Conservation (phyloP, 148 eudicot genomes). For the Persicaria tinctoria region DNA sequence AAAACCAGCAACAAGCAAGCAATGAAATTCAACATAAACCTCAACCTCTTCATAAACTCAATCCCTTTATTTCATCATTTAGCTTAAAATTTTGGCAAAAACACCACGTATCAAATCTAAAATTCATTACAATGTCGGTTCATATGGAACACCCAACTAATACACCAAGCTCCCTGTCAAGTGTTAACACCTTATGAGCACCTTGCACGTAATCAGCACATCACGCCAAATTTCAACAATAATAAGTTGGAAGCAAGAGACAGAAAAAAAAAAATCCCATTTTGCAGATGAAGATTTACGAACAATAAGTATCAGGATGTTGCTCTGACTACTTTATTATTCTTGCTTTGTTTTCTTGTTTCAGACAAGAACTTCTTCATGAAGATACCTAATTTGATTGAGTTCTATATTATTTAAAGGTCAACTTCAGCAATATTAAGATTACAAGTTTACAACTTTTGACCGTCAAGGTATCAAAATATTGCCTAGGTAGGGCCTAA, state of each 20-base stretch:
- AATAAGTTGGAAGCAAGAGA: too few species aligned
- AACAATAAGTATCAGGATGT: neutral
- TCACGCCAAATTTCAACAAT: too few species aligned
- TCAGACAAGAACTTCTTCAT: constrained; percentile 2
- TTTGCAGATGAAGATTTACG: too few species aligned
- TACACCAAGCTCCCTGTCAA: neutral
- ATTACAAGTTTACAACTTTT: constrained; percentile 3
- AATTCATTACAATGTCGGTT: neutral
- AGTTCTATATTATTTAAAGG: neutral
- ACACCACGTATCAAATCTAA: neutral
- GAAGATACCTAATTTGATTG: neutral
- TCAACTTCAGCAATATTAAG: neutral
- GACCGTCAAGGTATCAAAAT: neutral
- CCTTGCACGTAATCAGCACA: too few species aligned
- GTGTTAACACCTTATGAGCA: neutral
- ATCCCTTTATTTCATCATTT: neutral
- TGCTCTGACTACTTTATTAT: neutral
- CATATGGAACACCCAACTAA: neutral
- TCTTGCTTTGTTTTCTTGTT: neutral
- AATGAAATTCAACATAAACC: neutral
- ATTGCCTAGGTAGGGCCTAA: constrained; percentile 3
- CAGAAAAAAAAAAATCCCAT: too few species aligned
- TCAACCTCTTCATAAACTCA: neutral
- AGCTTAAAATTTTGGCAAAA: neutral
- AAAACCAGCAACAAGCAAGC: constrained; percentile 7